phyloP scores from a whole-genome alignment of 1,284 basidiomycete genomes.

The Pseudozyma sp. region DNA sequence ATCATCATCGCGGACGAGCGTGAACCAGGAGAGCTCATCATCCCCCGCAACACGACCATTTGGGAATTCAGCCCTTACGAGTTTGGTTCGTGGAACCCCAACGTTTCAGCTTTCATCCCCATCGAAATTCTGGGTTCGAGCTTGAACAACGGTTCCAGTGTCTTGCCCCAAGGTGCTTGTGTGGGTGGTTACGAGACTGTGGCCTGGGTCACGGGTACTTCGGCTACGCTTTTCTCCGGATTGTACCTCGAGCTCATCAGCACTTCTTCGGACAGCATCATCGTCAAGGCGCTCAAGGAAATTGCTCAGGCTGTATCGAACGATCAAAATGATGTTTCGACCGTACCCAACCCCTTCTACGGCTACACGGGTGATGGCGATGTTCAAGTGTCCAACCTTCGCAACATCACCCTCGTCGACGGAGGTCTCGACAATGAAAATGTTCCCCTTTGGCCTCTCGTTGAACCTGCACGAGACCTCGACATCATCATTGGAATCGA shows the following conservation, averaged over 20 bases:
- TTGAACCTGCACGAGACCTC: conserved; percentile 76
- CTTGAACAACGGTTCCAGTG: conserved; percentile 51
- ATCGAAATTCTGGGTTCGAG: conserved; percentile 63
- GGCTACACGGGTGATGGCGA: conserved; percentile 63
- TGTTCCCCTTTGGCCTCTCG: conserved; percentile 76
- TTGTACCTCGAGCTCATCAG: conserved; percentile 62
- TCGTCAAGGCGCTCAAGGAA: conserved; percentile 46
- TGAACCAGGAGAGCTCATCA: conserved; percentile 70
- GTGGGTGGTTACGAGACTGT: conserved; percentile 62
- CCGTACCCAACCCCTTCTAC: conserved; percentile 71
- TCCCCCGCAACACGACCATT: conserved; percentile 69
- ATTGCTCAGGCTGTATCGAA: conserved; percentile 50
- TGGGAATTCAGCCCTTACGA: conserved; percentile 72
- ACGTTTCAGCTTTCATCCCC: conserved; percentile 61
- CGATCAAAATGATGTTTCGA: conserved; percentile 70
- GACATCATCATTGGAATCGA: conserved; percentile 81
- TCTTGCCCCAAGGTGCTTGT: conserved; percentile 38
- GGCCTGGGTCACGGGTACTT: conserved; percentile 60
- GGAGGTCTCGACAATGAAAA: conserved; percentile 71
- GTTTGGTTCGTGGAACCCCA: conserved; percentile 71
- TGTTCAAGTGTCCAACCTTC: conserved; percentile 40
- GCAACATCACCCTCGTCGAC: conserved; percentile 63
- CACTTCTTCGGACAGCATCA: conserved; percentile 36
- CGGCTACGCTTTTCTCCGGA: conserved; percentile 69
- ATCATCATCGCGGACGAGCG: conserved; percentile 72